A percentile compares a stretch with the other conserved stretches of the same genome.
phyloP scores from a whole-genome alignment of 2,329 filamentous ascomycete genomes.

The Penicillium sp. region DNA sequence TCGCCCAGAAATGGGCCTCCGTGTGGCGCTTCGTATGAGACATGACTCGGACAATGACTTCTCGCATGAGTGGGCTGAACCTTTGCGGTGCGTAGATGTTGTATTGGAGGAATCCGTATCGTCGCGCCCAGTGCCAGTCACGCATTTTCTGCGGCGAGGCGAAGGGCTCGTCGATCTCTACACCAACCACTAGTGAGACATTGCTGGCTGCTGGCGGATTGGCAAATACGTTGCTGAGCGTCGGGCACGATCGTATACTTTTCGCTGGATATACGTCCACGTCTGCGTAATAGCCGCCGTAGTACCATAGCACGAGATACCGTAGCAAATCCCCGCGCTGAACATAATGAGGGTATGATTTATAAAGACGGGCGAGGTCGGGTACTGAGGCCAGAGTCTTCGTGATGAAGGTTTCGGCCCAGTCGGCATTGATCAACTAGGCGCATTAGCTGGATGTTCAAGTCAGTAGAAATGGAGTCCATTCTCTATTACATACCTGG shows the following conservation, averaged over 20 bases:
- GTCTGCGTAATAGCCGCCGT: conserved; percentile 39
- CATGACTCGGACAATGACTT: conserved; percentile 33
- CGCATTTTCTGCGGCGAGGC: conserved; percentile 33
- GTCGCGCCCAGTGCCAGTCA: conserved; percentile 37
- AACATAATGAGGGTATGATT: conserved; percentile 47
- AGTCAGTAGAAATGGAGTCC: background rate
- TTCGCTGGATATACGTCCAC: conserved; percentile 32
- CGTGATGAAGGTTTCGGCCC: conserved; percentile 30
- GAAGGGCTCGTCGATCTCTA: conserved; percentile 41
- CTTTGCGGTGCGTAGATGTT: conserved; percentile 36
- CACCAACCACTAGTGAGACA: conserved; percentile 35
- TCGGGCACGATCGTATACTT: conserved; percentile 31
- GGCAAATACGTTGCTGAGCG: conserved; percentile 22
- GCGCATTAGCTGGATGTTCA: background rate
- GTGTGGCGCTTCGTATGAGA: conserved; percentile 34
- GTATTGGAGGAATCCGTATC: conserved; percentile 38
- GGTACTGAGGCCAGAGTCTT: conserved; percentile 27
- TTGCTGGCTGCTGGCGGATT: conserved; percentile 13
- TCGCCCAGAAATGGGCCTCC: conserved; percentile 12
- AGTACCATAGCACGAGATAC: conserved; percentile 39
- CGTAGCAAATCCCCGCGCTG: conserved; percentile 52
- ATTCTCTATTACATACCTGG: conserved; percentile 16
- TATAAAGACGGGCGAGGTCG: conserved; percentile 28
- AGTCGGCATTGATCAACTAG: conserved; percentile 29
- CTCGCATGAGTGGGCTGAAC: conserved; percentile 36